Evolutionary conservation across 768 basidiomycete species (phyloP).

Genomic region (Sporobolomyces roseus): DNA sequence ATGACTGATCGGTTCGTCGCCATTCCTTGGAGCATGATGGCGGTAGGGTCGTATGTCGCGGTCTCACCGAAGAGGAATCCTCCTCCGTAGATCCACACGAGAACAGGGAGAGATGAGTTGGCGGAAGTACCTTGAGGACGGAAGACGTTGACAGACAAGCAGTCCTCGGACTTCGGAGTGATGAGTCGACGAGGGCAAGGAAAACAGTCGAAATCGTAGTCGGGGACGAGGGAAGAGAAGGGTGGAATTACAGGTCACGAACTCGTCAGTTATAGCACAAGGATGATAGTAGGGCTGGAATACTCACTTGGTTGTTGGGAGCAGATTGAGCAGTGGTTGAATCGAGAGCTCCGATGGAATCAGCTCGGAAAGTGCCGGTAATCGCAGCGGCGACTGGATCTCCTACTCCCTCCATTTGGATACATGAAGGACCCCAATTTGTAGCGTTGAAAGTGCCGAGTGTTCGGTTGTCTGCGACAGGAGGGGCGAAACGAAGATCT

Average conservation of each 20-base stretch:
- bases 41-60: slow-evolving; percentile 6
- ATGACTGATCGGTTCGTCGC: slow-evolving; percentile 54
- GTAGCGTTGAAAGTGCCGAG: slow-evolving; percentile 15
- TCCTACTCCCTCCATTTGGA: slow-evolving; percentile 8
- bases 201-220: too few relatives aligned
- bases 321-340: background rate
- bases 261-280: too few relatives aligned
- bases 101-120: slow-evolving; percentile 36
- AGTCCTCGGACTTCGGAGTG: slow-evolving; percentile 20
- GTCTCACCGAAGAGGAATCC: slow-evolving; percentile 9
- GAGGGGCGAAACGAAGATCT: slow-evolving; percentile 59
- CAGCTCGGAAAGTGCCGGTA: slow-evolving; percentile 4
- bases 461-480: slow-evolving; percentile 50
- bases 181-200: too few relatives aligned
- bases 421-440: background rate
- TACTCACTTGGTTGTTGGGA: background rate
- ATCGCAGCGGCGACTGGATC: slow-evolving; percentile 3
- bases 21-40: slow-evolving; percentile 32
- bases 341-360: background rate
- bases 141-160: slow-evolving; percentile 28
- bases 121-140: slow-evolving; percentile 34
- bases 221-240: too few relatives aligned
- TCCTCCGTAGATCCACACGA: slow-evolving; percentile 21
- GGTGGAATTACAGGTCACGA: too few relatives aligned
- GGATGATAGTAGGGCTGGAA: too few relatives aligned